These are phyloP conservation scores for Apophysomyces variabilis DNA, from an alignment of 371 early-diverging fungal species.

Conservation along the genomic window DNA sequence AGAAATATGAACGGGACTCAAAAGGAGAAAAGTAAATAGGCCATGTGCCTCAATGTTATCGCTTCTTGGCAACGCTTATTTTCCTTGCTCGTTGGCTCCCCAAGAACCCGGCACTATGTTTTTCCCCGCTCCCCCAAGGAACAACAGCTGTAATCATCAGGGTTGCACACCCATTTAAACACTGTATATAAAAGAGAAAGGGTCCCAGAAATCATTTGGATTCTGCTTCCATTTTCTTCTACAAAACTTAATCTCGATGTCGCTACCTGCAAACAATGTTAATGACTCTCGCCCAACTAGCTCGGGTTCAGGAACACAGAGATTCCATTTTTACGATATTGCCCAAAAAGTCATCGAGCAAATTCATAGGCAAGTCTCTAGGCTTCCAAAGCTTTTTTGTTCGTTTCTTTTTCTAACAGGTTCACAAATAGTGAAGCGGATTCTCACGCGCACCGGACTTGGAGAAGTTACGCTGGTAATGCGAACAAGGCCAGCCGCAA, in stretches of 20 bases:
- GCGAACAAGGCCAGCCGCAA: slow-evolving; percentile 12
- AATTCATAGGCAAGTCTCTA: slow-evolving; percentile 26
- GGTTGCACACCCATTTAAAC: background rate
- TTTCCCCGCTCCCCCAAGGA: background rate
- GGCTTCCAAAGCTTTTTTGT: no score
- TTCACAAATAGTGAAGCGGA: slow-evolving; percentile 23
- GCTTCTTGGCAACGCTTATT: background rate
- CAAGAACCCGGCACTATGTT: background rate
- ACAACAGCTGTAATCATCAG: background rate
- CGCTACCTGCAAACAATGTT: background rate
- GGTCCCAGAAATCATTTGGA: background rate
- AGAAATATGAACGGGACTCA: background rate
- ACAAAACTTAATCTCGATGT: background rate
- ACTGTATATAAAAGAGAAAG: background rate
- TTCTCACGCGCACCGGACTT: slow-evolving; percentile 26
- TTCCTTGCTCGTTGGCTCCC: background rate
- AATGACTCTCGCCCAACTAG: slow-evolving; percentile 4
- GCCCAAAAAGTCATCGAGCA: slow-evolving; percentile 34
- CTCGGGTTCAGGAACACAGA: slow-evolving; percentile 6
- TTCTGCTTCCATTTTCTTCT: background rate
- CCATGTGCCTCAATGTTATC: background rate
- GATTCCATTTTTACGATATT: slow-evolving; percentile 30
- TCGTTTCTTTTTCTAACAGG: background rate
- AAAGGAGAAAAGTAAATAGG: background rate
- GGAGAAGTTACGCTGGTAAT: slow-evolving; percentile 32